These are phyloP conservation scores for Kwoniella mangroviensis DNA, from an alignment of 768 basidiomycete genomes.

Conservation along the genomic window DNA sequence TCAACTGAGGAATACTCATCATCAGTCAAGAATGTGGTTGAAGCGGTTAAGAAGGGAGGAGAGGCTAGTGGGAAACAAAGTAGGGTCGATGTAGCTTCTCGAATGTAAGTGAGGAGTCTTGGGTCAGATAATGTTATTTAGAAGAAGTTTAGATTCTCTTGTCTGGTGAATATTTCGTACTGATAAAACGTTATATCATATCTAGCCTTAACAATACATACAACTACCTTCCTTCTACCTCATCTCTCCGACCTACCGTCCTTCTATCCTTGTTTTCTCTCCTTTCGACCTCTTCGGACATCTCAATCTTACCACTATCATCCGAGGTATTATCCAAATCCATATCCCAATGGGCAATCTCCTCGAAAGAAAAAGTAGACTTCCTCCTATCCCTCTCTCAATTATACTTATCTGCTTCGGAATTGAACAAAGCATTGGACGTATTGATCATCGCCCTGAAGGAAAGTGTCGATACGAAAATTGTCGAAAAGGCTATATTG, in stretches of 20 bases:
- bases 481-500: conserved; percentile 45
- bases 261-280: conserved; percentile 50
- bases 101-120: conserved; percentile 44
- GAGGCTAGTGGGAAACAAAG: conserved; percentile 34
- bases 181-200: neutral
- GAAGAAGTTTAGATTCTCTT: neutral
- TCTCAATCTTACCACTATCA: conserved; percentile 45
- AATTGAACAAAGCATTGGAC: conserved; percentile 42
- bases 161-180: neutral
- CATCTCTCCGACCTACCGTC: conserved; percentile 48
- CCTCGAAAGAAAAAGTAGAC: conserved; percentile 41
- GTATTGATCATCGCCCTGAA: conserved; percentile 40
- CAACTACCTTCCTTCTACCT: conserved; percentile 52
- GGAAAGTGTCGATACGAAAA: conserved; percentile 22
- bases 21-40: conserved; percentile 34
- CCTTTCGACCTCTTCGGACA: conserved; percentile 45
- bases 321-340: conserved; percentile 32
- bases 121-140: neutral
- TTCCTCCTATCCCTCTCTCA: conserved; percentile 47
- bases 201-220: conserved; percentile 55
- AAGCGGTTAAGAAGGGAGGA: conserved; percentile 42
- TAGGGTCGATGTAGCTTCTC: conserved; percentile 46
- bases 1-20: conserved; percentile 33
- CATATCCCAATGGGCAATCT: conserved; percentile 47
- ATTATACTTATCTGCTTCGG: conserved; percentile 40